Evolutionary conservation across 148 eudicot genomes (phyloP).

Genomic region (Rhododendron griersonianum): DNA sequence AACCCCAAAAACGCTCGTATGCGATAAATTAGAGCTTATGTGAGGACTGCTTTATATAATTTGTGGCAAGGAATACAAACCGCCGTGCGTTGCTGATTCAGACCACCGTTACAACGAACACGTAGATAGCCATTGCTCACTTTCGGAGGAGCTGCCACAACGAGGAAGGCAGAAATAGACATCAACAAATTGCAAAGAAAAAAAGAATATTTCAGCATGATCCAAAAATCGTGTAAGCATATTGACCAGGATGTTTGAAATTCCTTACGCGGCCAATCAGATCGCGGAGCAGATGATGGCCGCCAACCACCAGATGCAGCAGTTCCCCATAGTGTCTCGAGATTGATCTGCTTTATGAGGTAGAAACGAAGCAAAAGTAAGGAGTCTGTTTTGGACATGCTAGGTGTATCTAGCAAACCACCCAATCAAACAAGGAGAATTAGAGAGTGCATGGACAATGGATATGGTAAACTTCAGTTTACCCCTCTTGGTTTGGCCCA

Average conservation of each 20-base stretch:
- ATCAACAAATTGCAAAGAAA: neutral
- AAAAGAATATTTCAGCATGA: neutral
- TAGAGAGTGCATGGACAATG: neutral
- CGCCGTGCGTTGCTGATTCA: constrained; percentile 94
- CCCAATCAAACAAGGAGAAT: neutral
- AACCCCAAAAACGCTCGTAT: neutral
- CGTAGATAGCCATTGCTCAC: constrained; percentile 82
- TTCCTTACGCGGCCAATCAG: constrained; percentile 73
- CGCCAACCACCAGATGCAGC: constrained; percentile 81
- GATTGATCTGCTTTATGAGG: constrained; percentile 36
- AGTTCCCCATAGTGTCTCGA: constrained; percentile 67
- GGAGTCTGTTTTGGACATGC: neutral
- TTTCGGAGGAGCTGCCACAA: constrained; percentile 66
- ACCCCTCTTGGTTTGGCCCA: neutral
- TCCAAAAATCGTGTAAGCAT: neutral
- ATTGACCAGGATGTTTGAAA: neutral
- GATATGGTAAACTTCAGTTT: neutral
- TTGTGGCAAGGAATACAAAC: constrained; percentile 35
- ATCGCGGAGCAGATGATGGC: constrained; percentile 89
- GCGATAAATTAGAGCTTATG: neutral
- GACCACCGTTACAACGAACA: constrained; percentile 93
- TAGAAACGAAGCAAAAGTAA: neutral
- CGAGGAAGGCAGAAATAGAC: neutral
- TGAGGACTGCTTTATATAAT: neutral
- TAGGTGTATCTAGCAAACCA: neutral